Evolutionary conservation across 768 basidiomycete species (phyloP).

Genomic region (Dioszegia hungarica): DNA sequence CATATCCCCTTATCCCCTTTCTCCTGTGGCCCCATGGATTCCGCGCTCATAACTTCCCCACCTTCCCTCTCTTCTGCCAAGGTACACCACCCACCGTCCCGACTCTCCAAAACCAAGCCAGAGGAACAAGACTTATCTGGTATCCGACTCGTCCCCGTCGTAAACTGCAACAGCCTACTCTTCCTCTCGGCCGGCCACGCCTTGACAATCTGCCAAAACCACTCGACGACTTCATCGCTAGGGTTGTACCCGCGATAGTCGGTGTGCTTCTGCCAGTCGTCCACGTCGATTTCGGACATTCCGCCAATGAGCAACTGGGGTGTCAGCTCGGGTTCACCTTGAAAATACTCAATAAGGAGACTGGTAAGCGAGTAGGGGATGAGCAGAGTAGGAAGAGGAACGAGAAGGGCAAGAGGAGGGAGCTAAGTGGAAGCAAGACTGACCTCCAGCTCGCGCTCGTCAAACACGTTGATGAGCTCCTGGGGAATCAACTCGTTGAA

Average conservation of each 20-base stretch:
- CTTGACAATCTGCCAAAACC: conserved; percentile 99
- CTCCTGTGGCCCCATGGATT: no score
- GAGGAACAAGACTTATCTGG: conserved; percentile 11
- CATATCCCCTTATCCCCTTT: no score
- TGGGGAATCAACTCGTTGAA: conserved; percentile 99
- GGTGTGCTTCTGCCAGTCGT: conserved; percentile 99
- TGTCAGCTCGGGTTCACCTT: neutral
- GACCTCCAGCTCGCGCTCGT: conserved; percentile 87
- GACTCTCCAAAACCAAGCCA: neutral
- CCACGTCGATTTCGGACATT: conserved; percentile 99
- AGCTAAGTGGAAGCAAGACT: conserved; percentile 7
- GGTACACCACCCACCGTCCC: no score
- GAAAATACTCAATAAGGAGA: no score
- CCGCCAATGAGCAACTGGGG: conserved; percentile 82
- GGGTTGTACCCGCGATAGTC: conserved; percentile 73
- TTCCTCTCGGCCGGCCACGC: conserved; percentile 98
- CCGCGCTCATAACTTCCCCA: no score
- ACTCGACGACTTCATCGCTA: conserved; percentile 66
- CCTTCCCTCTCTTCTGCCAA: no score
- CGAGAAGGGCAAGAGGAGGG: neutral
- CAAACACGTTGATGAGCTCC: conserved; percentile 96
- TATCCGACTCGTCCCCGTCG: conserved; percentile 7
- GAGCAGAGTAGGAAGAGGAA: no score
- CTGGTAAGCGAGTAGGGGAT: no score
- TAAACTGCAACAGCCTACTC: conserved; percentile 14